These are phyloP conservation scores for Plectosphaerella sp. DNA, from an alignment of 2,329 filamentous ascomycete species.

Conservation along the genomic window DNA sequence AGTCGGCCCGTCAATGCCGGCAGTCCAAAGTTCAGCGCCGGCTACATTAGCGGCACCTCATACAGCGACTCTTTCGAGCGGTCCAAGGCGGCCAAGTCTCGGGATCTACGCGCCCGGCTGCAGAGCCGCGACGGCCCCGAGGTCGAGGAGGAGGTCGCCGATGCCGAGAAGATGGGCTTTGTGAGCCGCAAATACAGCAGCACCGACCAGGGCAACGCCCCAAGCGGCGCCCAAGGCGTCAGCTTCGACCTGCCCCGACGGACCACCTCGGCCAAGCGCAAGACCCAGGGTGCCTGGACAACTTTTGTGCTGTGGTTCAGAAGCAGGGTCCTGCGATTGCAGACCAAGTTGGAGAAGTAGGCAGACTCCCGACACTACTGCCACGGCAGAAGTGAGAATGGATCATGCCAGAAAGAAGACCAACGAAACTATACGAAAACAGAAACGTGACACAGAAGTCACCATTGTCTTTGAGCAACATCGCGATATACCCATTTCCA, in stretches of 20 bases:
- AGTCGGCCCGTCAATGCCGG: constrained; percentile 1
- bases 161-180: constrained; percentile 39
- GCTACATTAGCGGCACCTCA: not conserved
- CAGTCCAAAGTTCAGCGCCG: constrained; percentile 9
- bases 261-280: constrained; percentile 48
- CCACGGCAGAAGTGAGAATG: not conserved
- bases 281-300: constrained; percentile 59
- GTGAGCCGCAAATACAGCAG: constrained; percentile 42
- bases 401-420: not conserved
- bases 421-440: not conserved
- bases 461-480: not conserved
- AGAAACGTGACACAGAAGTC: not conserved
- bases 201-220: constrained; percentile 25
- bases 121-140: constrained; percentile 7
- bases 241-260: constrained; percentile 38
- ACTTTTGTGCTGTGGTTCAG: constrained; percentile 61
- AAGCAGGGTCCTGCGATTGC: constrained; percentile 46
- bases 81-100: constrained; percentile 17
- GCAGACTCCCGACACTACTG: not conserved
- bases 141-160: constrained; percentile 15
- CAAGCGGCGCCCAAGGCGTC: constrained; percentile 32
- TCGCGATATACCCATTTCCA: not conserved
- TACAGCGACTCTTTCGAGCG: not conserved
- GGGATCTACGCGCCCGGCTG: constrained; percentile 13
- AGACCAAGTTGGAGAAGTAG: constrained; percentile 15